A percentile compares a stretch with the other conserved stretches of the same genome.
Conservation (phyloP, 2,329 filamentous ascomycete genomes). For the Microcyclospora tardicrescens region DNA sequence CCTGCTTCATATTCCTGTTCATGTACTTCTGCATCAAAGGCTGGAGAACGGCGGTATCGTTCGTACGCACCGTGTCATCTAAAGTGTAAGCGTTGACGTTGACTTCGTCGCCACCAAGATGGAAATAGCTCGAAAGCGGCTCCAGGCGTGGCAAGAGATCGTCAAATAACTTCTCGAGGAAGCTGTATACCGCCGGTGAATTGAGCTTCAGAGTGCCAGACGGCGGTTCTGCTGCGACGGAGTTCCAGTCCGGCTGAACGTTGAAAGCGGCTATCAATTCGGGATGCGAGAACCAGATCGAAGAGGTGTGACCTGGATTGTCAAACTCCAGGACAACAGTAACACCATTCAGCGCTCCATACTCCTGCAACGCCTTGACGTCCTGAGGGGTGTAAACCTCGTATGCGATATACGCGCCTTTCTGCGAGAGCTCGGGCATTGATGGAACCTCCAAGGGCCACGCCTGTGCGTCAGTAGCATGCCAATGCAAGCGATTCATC, state of each 20-base stretch:
- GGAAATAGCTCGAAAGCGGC: slow-evolving; percentile 63
- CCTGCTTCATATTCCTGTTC: slow-evolving; percentile 52
- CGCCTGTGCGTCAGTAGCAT: slow-evolving; percentile 71
- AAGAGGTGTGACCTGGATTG: slow-evolving; percentile 65
- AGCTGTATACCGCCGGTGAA: slow-evolving; percentile 53
- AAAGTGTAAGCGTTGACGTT: slow-evolving; percentile 62
- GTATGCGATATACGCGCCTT: slow-evolving; percentile 58
- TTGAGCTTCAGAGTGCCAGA: slow-evolving; percentile 63
- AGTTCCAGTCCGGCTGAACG: slow-evolving; percentile 39
- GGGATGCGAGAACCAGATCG: slow-evolving; percentile 53
- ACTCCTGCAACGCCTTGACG: slow-evolving; percentile 53
- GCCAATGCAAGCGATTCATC: slow-evolving; percentile 69
- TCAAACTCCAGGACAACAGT: slow-evolving; percentile 66
- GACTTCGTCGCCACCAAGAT: slow-evolving; percentile 79
- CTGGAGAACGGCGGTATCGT: slow-evolving; percentile 49
- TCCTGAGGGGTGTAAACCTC: slow-evolving; percentile 56
- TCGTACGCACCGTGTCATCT: slow-evolving; percentile 59
- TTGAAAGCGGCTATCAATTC: slow-evolving; percentile 57
- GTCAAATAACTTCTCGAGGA: slow-evolving; percentile 58
- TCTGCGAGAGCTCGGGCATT: slow-evolving; percentile 55
- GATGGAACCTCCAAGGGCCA: slow-evolving; percentile 74
- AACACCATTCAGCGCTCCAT: slow-evolving; percentile 56
- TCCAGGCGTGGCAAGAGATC: slow-evolving; percentile 62
- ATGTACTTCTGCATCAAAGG: slow-evolving; percentile 70
- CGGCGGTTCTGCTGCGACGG: slow-evolving; percentile 42